These are phyloP conservation scores for Halophytophthora batemanensis DNA, from an alignment of 352 stramenopile genomes.

Conservation along the genomic window DNA sequence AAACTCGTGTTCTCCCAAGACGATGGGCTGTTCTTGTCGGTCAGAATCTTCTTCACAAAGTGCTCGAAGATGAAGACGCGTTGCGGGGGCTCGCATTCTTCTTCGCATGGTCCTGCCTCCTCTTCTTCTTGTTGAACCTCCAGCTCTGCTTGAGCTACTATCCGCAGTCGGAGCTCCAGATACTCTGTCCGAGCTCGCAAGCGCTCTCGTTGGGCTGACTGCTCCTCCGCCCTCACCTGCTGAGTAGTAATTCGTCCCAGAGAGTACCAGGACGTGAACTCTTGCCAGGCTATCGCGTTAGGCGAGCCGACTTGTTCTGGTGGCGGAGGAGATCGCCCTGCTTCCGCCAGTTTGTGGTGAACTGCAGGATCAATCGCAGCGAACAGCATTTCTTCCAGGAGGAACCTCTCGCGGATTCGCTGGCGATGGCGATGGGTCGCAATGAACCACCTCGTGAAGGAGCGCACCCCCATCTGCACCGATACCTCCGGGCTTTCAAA, in stretches of 20 bases:
- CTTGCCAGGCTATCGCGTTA: slow-evolving; percentile 31
- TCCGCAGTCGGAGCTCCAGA: slow-evolving; percentile 29
- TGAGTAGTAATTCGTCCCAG: slow-evolving; percentile 9
- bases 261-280: slow-evolving; percentile 61
- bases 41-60: slow-evolving; percentile 23
- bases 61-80: slow-evolving; percentile 56
- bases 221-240: slow-evolving; percentile 1
- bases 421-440: slow-evolving; percentile 37
- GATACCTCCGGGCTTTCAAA: slow-evolving; percentile 45
- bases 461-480: slow-evolving; percentile 37
- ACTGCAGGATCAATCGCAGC: slow-evolving; percentile 41
- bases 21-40: slow-evolving; percentile 25
- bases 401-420: slow-evolving; percentile 48
- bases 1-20: slow-evolving; percentile 42
- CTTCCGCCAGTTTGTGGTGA: slow-evolving; percentile 31
- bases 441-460: slow-evolving; percentile 61
- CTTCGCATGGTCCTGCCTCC: slow-evolving; percentile 16
- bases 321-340: slow-evolving; percentile 25
- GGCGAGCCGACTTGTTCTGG: slow-evolving; percentile 20
- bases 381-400: slow-evolving; percentile 56
- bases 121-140: slow-evolving; percentile 30
- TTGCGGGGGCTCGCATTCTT: slow-evolving; percentile 9
- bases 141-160: slow-evolving; percentile 23
- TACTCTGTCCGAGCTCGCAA: slow-evolving; percentile 36
- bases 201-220: slow-evolving; percentile 21